Base-by-base conservation (phyloP, 805 yeast genomes). In the Candida xiaguanensis region DNA sequence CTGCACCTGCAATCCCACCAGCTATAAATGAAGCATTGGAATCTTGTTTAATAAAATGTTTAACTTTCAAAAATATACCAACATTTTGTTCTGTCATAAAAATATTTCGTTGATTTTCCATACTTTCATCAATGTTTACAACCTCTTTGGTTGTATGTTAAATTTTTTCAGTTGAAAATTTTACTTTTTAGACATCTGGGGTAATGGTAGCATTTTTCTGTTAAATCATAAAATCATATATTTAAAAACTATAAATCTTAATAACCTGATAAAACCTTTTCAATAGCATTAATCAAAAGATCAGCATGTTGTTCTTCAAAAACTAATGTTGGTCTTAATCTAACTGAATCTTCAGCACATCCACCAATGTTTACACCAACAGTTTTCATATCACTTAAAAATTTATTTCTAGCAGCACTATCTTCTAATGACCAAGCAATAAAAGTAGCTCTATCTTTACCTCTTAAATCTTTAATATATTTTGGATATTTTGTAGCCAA, bases 281-380 rank as follows among this genome's bases (percentile, higher is more conserved):
- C 72, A 33, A 69, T 55, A 16, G 59, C 64, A 14, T 55, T 61
- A 39, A 83, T 55, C 50, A 85, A 72, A 40, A 84, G 61, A 50
- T 84, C 87, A 40, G 85, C 91, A 55, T 85, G 95, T 64, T 80
- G 80, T 66, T 81, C 76, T 69, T 83, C 89, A 59, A 85, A 85
- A 15, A 80, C 78, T 52, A 85, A 67, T 32, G 86, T 74, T 45
- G 95, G 95, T 68, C 95, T 78, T 60, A 85, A 72, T 68, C 95
- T 80, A 37, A 86, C 83, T 42, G 90, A 77, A 46, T 70, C 74
- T 40, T 77, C 85, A 39, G 91, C 90, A 66, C 95, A 86, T 36
- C 90, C 95, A 51, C 95, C 95, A 56, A 84, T 75, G 62, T 86
- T 85, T 46, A 84, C 73, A 61, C 95, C 95, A 36, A 58, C 70